Conservation (phyloP, 805 yeast species). For the Candida piceae region DNA sequence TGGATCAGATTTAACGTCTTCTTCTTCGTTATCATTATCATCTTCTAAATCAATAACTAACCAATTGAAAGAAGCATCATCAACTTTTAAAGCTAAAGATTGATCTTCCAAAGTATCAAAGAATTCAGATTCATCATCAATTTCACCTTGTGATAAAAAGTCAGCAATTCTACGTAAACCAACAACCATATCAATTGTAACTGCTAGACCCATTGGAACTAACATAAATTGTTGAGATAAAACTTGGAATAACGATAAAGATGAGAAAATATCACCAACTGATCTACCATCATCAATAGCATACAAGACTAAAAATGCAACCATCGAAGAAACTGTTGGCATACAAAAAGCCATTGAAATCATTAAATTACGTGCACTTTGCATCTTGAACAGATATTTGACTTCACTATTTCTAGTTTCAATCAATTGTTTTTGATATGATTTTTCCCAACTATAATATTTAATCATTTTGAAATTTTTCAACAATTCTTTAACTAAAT, state of each 20-base stretch:
- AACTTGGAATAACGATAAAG: slow-evolving; percentile 59
- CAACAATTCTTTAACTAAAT: slow-evolving; percentile 71
- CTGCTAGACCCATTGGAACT: slow-evolving; percentile 64
- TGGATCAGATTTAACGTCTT: too few relatives aligned
- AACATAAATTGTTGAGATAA: slow-evolving; percentile 59
- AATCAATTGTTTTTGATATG: slow-evolving; percentile 55
- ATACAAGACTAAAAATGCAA: slow-evolving; percentile 40
- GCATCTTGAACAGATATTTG: slow-evolving; percentile 51
- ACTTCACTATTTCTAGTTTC: slow-evolving; percentile 61
- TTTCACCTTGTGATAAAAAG: slow-evolving; percentile 36
- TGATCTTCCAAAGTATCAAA: slow-evolving; percentile 18
- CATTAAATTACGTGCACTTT: slow-evolving; percentile 51
- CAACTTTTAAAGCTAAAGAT: slow-evolving; percentile 43
- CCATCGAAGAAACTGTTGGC: slow-evolving; percentile 68
- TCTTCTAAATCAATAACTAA: slow-evolving; percentile 37
- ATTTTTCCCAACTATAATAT: slow-evolving; percentile 85
- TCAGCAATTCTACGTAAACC: slow-evolving; percentile 56
- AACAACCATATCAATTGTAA: slow-evolving; percentile 59
- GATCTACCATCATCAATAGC: slow-evolving; percentile 33
- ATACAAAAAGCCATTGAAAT: slow-evolving; percentile 55
- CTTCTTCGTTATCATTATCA: too few relatives aligned
- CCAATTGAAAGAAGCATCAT: slow-evolving; percentile 66
- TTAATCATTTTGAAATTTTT: slow-evolving; percentile 77
- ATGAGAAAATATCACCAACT: slow-evolving; percentile 63
- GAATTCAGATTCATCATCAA: slow-evolving; percentile 32